These are phyloP conservation scores for Microbotryum saponariae DNA, from an alignment of 1,284 basidiomycete genomes.

Conservation along the genomic window DNA sequence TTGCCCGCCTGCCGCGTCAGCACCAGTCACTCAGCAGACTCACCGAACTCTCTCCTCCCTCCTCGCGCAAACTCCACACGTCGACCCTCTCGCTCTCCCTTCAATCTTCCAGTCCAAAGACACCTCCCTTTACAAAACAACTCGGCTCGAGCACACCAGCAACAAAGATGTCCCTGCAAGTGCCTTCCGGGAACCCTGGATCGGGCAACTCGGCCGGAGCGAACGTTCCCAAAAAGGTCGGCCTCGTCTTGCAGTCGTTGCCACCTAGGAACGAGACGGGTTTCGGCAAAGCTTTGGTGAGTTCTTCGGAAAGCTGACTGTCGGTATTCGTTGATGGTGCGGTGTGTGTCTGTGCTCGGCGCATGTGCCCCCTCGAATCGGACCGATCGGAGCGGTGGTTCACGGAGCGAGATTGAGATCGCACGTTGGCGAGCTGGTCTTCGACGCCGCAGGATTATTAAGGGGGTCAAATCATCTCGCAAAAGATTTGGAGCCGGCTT, in stretches of 20 bases:
- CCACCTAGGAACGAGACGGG: constrained; percentile 18
- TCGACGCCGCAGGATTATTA: background rate
- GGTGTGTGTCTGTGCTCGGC: background rate
- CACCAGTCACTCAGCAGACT: no score
- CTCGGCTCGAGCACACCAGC: no score
- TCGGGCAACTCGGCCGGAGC: background rate
- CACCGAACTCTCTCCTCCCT: no score
- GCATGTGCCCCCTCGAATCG: background rate
- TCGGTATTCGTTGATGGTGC: background rate
- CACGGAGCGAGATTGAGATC: background rate
- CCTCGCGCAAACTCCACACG: no score
- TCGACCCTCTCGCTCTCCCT: no score
- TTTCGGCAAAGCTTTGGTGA: constrained; percentile 19
- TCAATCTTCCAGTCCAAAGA: no score
- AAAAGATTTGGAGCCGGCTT: constrained; percentile 20
- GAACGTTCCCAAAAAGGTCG: constrained; percentile 16
- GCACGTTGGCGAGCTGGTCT: background rate
- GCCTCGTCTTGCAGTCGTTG: constrained; percentile 8
- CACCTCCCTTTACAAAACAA: no score
- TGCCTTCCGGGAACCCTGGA: background rate
- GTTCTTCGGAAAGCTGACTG: background rate
- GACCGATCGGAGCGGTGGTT: background rate
- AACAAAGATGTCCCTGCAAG: constrained; percentile 5
- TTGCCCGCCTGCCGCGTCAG: no score
- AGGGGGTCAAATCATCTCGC: background rate